These are phyloP conservation scores for Fusarium metavorans DNA, from an alignment of 2,329 filamentous ascomycete genomes.

Conservation along the genomic window DNA sequence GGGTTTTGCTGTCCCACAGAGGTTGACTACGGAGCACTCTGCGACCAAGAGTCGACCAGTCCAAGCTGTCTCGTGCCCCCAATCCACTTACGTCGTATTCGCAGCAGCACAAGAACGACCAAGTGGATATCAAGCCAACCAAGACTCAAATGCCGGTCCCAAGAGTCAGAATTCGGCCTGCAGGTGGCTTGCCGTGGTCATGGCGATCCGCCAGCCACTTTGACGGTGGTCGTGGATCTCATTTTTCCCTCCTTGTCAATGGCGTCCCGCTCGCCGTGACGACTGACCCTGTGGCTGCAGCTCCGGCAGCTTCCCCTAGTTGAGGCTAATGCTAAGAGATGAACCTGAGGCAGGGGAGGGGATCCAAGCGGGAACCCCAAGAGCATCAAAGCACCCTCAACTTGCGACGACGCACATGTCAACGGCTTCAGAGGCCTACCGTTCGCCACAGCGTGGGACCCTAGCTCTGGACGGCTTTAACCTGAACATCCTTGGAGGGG, in stretches of 20 bases:
- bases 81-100: constrained; percentile 7
- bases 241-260: constrained; percentile 33
- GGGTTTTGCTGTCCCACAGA: neutral
- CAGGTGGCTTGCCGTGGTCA: constrained; percentile 30
- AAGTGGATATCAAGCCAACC: neutral
- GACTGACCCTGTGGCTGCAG: constrained; percentile 35
- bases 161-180: constrained; percentile 29
- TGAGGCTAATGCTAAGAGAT: constrained; percentile 14
- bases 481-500: neutral
- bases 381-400: constrained; percentile 14
- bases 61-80: neutral
- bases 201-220: constrained; percentile 40
- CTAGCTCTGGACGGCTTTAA: constrained; percentile 14
- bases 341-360: constrained; percentile 21
- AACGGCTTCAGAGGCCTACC: constrained; percentile 38
- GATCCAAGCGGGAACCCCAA: constrained; percentile 28
- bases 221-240: constrained; percentile 33
- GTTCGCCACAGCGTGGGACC: constrained; percentile 37
- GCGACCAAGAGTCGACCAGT: neutral
- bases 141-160: constrained; percentile 20
- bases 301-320: constrained; percentile 41
- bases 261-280: constrained; percentile 34
- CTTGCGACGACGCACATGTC: constrained; percentile 24
- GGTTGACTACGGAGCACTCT: neutral
- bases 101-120: constrained; percentile 1